A percentile compares a stretch with the other conserved stretches of the same genome.
These are phyloP conservation scores for Moricandia arvensis DNA, from an alignment of 345 rosid species.

Conservation along the genomic window DNA sequence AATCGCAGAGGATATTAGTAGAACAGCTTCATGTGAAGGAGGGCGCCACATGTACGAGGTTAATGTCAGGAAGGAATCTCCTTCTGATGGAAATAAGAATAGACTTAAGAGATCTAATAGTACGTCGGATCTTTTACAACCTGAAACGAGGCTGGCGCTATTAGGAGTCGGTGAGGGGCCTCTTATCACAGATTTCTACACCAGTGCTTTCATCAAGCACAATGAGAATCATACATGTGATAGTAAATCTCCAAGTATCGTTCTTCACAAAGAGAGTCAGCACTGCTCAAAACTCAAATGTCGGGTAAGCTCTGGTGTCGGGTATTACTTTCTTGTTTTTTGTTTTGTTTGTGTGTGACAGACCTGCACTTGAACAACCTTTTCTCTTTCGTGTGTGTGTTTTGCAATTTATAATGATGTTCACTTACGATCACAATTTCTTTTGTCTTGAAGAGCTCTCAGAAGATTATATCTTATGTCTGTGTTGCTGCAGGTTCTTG, in stretches of 20 bases:
- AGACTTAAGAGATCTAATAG: constrained; percentile 84
- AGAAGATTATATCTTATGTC: constrained; percentile 13
- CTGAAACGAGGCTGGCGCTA: constrained; percentile 49
- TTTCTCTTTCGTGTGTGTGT: constrained; percentile 17
- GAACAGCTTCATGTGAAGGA: constrained; percentile 35
- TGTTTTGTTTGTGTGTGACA: constrained; percentile 10
- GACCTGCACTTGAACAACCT: constrained; percentile 22
- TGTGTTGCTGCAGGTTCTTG: constrained; percentile 66
- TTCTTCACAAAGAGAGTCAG: constrained; percentile 49
- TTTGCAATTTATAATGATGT: constrained; percentile 1
- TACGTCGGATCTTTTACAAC: constrained; percentile 59
- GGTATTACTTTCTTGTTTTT: constrained; percentile 24
- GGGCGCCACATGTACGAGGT: constrained; percentile 31
- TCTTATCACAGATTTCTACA: constrained; percentile 74
- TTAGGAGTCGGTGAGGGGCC: constrained; percentile 58
- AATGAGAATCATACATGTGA: constrained; percentile 38
- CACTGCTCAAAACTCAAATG: constrained; percentile 63
- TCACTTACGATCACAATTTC: background rate
- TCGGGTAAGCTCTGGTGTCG: constrained; percentile 58
- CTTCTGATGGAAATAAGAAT: constrained; percentile 52
- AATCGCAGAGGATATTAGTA: constrained; percentile 32
- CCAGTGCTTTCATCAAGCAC: constrained; percentile 49
- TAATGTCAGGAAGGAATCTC: constrained; percentile 26
- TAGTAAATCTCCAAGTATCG: constrained; percentile 40
- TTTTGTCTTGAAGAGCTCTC: constrained; percentile 10